Base-by-base conservation (phyloP, 2,329 filamentous ascomycete genomes). In the Colletotrichum aenigma region DNA sequence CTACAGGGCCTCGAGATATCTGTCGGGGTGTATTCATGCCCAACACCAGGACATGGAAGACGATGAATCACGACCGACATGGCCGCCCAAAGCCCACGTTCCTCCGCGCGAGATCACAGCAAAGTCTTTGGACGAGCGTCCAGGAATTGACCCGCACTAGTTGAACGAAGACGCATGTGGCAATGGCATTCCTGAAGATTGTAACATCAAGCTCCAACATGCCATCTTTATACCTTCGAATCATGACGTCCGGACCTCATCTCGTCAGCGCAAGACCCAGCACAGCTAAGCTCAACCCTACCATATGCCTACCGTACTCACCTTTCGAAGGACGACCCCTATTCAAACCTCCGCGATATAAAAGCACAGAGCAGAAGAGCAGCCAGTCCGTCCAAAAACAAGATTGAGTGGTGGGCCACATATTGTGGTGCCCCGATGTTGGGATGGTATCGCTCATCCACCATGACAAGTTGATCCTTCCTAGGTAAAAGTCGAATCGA, bases 141-240 rank as follows among this genome's bases (percentile, higher is more conserved):
- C 43, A 21, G 12, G n/a, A 21, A 10, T 0, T n/a, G 10, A 13
- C 43, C 43, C 21, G 12, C 10, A 48, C n/a, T 7, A n/a, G 9
- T 21, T 4, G n/a, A 21, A 21, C 10, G 43, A 48, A 9, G 18
- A 10, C 38, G 4, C 34, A 13, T 36, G 34, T 36, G 34, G 34
- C 34, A 43, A 10, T n/a, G 0, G 0, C 0, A n/a, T 48, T n/a
- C 1, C 43, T 21, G 18, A 6, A 48, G 18, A 21, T n/a, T 21
- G n/a, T n/a, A 7, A 48, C 38, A 7, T 0, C 43, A 48, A 48
- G 43, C 43, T 13, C 5, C 10, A 48, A 18, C 5, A 48, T 48
- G 43, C 43, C 43, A 18, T 48, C 6, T 48, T 48, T 13, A 13
- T 2, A 48, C 18, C 43, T n/a, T 21, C 18, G n/a, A 48, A 12